Conservation (phyloP, 805 yeast genomes). For the Candida caryicola region DNA sequence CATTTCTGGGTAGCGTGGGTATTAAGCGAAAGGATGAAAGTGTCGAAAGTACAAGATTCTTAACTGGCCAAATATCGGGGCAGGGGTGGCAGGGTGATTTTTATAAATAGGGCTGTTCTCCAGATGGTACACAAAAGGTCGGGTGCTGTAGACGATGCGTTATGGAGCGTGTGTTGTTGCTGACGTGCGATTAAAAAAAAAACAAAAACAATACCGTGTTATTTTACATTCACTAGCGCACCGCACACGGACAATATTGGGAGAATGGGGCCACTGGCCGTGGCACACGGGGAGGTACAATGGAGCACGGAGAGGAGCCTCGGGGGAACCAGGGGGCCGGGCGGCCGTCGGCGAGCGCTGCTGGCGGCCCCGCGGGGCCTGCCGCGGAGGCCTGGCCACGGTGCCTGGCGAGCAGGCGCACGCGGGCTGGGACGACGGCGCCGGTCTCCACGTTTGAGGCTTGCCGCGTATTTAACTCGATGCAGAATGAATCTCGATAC, state of each 20-base stretch:
- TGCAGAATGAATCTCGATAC: neutral
- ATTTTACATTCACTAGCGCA: no score
- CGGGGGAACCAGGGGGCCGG: no score
- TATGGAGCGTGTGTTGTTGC: neutral
- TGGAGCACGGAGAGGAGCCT: no score
- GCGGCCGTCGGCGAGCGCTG: neutral
- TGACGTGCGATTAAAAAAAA: neutral
- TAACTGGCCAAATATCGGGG: neutral
- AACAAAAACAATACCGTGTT: neutral
- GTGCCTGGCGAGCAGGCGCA: no score
- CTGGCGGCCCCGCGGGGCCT: no score
- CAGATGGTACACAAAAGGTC: neutral
- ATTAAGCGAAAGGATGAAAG: constrained; percentile 1
- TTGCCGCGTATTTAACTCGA: no score
- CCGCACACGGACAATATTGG: no score
- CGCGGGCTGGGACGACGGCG: no score
- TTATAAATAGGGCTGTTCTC: neutral
- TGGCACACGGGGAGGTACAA: no score
- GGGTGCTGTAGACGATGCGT: neutral
- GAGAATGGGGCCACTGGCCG: no score
- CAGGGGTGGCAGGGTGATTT: neutral
- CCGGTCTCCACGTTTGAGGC: no score
- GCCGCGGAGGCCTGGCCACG: no score
- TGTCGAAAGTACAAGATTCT: neutral
- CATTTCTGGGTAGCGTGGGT: constrained; percentile 4